Evolutionary conservation across 2,329 filamentous ascomycete species (phyloP), one percentile per base, ranked within the genome.

Genomic region (Rhinocladiella mackenziei): DNA sequence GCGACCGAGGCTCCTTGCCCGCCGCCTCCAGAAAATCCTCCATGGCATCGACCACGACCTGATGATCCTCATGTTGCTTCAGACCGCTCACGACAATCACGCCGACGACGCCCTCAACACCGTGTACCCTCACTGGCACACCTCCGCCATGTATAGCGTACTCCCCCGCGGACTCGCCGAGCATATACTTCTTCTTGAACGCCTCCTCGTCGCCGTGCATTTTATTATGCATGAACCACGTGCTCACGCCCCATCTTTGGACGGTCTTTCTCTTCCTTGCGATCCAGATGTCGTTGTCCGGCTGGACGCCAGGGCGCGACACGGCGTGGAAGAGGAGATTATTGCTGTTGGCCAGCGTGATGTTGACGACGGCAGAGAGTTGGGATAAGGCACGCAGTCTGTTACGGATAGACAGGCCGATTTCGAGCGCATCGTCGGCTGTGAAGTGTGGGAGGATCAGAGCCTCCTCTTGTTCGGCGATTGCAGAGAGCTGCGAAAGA

Each of bases 61-160:
- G 79, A 64, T 92, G 86, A 63, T 89, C 85, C 67, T 89, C 77
- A 56, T 85, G 73, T 64, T 89, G 83, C 68, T 81, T 83, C 62
- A 91, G 63, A 3, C 86, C 86, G 58, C 80, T 84, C 1, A 91
- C 83, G 13, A 89, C 79, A 17, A 54, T 41, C 7, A 87, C 81
- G 1, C 78, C 86, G 6, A 89, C 80, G 2, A 88, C 67, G 0
- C 85, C 86, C 66, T 89, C 85, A 1, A 89, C 83, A 0, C 83
- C 83, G 40, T 69, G 68, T 5, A 91, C 85, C 5, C 79, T 73
- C 22, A 91, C 75, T 0, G 86, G 86, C 51, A 86, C 79, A 0
- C 74, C 86, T 15, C 86, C 86, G 0, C 86, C 86, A 63, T 89
- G 84, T 50, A 89, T 84, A 1, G 85, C 85, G 68, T 85, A 91